A percentile compares a stretch with the other conserved stretches of the same genome.
Conservation (phyloP, 257 asterid genomes). For the Ophiorrhiza pumila region DNA sequence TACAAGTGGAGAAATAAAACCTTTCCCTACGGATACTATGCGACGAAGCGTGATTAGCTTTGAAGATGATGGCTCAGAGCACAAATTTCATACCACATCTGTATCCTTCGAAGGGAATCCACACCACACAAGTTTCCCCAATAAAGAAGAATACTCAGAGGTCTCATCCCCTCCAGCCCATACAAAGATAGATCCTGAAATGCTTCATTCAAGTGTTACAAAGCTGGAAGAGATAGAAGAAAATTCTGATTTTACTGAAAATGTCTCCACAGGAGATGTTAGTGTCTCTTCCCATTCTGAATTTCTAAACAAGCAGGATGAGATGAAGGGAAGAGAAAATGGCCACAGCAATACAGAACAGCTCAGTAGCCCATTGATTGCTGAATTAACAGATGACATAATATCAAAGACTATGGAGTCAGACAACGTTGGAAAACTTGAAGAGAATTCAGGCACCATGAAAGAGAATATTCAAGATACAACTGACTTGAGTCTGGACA, state of each 20-base stretch:
- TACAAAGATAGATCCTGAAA: conserved; percentile 3
- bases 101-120: background rate
- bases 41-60: background rate
- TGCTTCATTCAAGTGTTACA: background rate
- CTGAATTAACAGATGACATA: background rate
- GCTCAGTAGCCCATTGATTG: background rate
- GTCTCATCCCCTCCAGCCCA: background rate
- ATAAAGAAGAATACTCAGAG: background rate
- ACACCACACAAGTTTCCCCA: background rate
- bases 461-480: background rate
- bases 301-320: conserved; percentile 4
- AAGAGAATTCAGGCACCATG: conserved; percentile 4
- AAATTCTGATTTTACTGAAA: background rate
- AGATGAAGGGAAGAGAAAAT: conserved; percentile 9
- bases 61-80: background rate
- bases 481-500: background rate
- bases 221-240: conserved; percentile 2
- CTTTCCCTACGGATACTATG: too few species aligned
- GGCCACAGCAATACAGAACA: background rate
- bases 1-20: conserved; percentile 5
- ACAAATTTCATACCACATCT: background rate
- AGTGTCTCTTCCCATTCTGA: background rate
- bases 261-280: background rate
- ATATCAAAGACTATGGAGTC: background rate
- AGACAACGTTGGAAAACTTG: conserved; percentile 2